Percentiles rank a stretch among this genome's conserved stretches.
Conservation (phyloP, 202 grass and related monocot genomes). For the Setaria italica region DNA sequence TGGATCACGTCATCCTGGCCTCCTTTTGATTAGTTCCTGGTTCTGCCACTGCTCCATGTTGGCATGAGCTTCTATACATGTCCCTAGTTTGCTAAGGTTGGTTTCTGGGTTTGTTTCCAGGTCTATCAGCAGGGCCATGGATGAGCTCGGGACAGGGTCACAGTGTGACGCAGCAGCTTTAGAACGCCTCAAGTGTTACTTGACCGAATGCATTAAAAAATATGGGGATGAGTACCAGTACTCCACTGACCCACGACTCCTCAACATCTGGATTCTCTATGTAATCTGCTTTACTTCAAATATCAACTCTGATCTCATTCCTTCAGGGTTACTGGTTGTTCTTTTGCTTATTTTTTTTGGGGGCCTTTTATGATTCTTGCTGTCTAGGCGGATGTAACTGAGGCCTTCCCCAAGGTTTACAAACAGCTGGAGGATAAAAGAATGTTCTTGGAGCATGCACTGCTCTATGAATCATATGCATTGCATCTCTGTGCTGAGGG, state of each 20-base stretch:
- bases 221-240: constrained; percentile 74
- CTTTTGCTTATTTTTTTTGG: constrained; percentile 16
- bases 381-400: constrained; percentile 68
- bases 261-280: constrained; percentile 91
- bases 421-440: constrained; percentile 63
- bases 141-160: constrained; percentile 51
- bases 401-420: constrained; percentile 64
- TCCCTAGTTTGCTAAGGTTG: constrained; percentile 4
- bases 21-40: no score
- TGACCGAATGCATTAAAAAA: constrained; percentile 68
- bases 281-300: constrained; percentile 48
- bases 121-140: constrained; percentile 57
- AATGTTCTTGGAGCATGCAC: constrained; percentile 72
- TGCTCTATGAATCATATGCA: constrained; percentile 89
- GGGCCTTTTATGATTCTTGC: constrained; percentile 24
- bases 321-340: not conserved
- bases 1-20: no score
- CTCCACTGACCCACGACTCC: constrained; percentile 67
- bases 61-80: not conserved
- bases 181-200: constrained; percentile 52
- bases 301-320: not conserved
- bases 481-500: constrained; percentile 59
- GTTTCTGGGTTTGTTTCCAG: constrained; percentile 59
- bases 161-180: constrained; percentile 3
- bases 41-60: no score